A percentile compares a stretch with the other conserved stretches of the same genome.
Evolutionary conservation across 2,329 filamentous ascomycete species (phyloP).

Genomic region (Trichophyton equinum): DNA sequence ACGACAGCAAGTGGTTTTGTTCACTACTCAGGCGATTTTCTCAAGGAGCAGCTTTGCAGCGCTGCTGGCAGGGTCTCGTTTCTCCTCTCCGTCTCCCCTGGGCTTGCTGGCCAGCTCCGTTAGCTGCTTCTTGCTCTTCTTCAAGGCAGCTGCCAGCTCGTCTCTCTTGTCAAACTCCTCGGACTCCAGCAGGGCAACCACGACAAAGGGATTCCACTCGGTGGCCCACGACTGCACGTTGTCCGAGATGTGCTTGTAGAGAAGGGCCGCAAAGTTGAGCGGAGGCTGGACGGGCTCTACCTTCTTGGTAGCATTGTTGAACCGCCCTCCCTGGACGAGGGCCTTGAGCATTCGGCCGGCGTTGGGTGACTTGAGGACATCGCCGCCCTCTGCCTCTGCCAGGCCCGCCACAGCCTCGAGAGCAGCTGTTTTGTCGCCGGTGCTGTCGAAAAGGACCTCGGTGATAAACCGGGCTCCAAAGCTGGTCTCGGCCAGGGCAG

Average conservation of each 20-base stretch:
- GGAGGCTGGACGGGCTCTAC: conserved; percentile 61
- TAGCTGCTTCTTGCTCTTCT: conserved; percentile 59
- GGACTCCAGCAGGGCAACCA: conserved; percentile 68
- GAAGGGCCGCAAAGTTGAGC: conserved; percentile 63
- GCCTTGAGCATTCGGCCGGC: conserved; percentile 81
- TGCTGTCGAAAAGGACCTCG: conserved; percentile 64
- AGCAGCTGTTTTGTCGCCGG: conserved; percentile 64
- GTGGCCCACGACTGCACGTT: conserved; percentile 73
- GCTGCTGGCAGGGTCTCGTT: conserved; percentile 32
- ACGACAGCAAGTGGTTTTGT: not conserved
- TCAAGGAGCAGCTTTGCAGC: conserved; percentile 35
- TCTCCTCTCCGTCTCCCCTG: conserved; percentile 38
- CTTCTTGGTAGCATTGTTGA: conserved; percentile 60
- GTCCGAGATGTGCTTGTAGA: conserved; percentile 72
- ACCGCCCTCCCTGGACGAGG: conserved; percentile 78
- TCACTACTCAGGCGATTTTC: conserved; percentile 15
- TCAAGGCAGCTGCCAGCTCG: conserved; percentile 56
- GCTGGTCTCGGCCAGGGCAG: conserved; percentile 56
- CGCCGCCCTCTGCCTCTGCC: conserved; percentile 29
- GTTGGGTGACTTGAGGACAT: conserved; percentile 49
- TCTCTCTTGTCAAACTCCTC: conserved; percentile 54
- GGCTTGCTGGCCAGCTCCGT: conserved; percentile 39
- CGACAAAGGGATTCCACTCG: conserved; percentile 71
- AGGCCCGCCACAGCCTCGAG: conserved; percentile 50
- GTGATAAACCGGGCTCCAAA: conserved; percentile 80